These are phyloP conservation scores for Pseudozyma flocculosa DNA, from an alignment of 1,284 basidiomycete species.

Conservation along the genomic window DNA sequence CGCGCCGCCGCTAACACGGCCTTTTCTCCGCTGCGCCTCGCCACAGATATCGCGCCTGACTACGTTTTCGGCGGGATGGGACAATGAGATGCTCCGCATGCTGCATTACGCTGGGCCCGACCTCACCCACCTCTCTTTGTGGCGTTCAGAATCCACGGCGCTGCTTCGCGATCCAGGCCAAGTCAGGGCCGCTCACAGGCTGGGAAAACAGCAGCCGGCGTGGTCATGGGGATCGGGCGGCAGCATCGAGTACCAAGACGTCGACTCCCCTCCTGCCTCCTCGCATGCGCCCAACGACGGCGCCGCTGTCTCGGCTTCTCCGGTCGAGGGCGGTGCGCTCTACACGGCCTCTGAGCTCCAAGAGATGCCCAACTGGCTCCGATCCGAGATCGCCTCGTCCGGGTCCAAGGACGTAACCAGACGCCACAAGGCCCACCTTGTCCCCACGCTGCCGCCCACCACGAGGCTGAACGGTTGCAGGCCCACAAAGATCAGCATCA, in stretches of 20 bases:
- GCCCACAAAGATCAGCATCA: slow-evolving; percentile 42
- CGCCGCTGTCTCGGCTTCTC: slow-evolving; percentile 7
- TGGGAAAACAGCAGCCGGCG: slow-evolving; percentile 32
- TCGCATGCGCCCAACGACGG: too few species aligned
- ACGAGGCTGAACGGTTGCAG: slow-evolving; percentile 34
- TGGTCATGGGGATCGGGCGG: slow-evolving; percentile 32
- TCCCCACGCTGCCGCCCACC: slow-evolving; percentile 19
- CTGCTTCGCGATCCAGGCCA: slow-evolving; percentile 52
- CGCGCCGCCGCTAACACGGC: too few species aligned
- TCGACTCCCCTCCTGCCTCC: background rate
- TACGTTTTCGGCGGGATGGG: slow-evolving; percentile 52
- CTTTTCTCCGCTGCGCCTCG: too few species aligned
- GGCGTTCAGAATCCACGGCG: slow-evolving; percentile 50
- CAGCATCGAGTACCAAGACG: background rate
- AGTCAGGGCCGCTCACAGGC: slow-evolving; percentile 32
- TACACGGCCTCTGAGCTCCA: slow-evolving; percentile 34
- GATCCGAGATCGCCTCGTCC: slow-evolving; percentile 35
- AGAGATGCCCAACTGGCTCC: slow-evolving; percentile 55
- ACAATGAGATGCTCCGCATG: slow-evolving; percentile 47
- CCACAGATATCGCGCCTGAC: slow-evolving; percentile 45
- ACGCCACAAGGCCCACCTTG: slow-evolving; percentile 46
- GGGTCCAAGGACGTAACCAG: slow-evolving; percentile 37
- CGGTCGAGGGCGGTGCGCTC: slow-evolving; percentile 15
- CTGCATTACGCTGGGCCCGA: slow-evolving; percentile 49
- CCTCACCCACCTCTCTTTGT: slow-evolving; percentile 47